A percentile compares a stretch with the other conserved stretches of the same genome.
Evolutionary conservation across 2,329 filamentous ascomycete species (phyloP).

Genomic region (Xylariaceae sp.): DNA sequence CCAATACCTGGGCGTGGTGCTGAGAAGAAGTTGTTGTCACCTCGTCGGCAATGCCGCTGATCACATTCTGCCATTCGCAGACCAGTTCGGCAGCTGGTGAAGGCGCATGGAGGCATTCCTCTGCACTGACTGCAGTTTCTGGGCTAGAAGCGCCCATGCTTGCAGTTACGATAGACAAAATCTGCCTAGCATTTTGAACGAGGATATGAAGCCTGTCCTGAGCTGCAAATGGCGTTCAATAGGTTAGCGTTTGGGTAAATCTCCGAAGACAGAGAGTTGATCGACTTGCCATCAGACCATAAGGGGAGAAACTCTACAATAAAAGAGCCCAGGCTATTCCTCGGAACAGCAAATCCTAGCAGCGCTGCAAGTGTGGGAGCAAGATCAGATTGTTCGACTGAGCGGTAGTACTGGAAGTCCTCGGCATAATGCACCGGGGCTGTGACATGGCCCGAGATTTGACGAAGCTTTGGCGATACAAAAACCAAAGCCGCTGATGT

Average conservation of each 20-base stretch:
- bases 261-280: not conserved
- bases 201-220: slow-evolving; percentile 61
- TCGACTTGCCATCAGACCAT: slow-evolving; percentile 62
- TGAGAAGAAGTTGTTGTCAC: not conserved
- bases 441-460: slow-evolving; percentile 43
- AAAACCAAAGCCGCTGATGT: slow-evolving; percentile 92
- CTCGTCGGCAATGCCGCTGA: slow-evolving; percentile 27
- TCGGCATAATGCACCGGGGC: slow-evolving; percentile 59
- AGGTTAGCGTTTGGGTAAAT: not conserved
- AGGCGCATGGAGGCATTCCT: slow-evolving; percentile 36
- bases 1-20: slow-evolving; percentile 36
- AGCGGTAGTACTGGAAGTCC: slow-evolving; percentile 80
- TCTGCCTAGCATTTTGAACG: slow-evolving; percentile 75
- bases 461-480: slow-evolving; percentile 76
- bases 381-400: slow-evolving; percentile 91
- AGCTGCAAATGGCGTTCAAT: slow-evolving; percentile 17
- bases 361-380: slow-evolving; percentile 85
- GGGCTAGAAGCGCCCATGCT: slow-evolving; percentile 59
- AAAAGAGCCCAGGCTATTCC: slow-evolving; percentile 86
- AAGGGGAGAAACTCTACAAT: slow-evolving; percentile 76
- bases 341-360: slow-evolving; percentile 81
- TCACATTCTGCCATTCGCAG: slow-evolving; percentile 61
- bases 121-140: slow-evolving; percentile 25
- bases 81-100: slow-evolving; percentile 57
- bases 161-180: slow-evolving; percentile 72